Evolutionary conservation across 768 basidiomycete species (phyloP).

Genomic region (Chiua virens): DNA sequence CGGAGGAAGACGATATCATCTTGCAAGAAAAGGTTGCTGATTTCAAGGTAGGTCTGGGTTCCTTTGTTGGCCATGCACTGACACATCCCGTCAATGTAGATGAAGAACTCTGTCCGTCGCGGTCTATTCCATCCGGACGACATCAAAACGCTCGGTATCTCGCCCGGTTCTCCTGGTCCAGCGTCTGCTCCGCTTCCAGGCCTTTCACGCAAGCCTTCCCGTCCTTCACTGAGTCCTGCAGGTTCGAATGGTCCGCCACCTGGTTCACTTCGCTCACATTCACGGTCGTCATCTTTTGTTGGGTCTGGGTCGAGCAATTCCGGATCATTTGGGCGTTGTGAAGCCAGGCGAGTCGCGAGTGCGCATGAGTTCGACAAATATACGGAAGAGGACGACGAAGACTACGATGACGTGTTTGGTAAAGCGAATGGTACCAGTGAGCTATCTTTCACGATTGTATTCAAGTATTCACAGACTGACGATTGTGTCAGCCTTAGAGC

Average conservation of each 20-base stretch:
- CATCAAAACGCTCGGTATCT: constrained; percentile 72
- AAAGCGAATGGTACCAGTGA: constrained; percentile 67
- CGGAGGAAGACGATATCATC: constrained; percentile 71
- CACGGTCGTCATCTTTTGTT: constrained; percentile 58
- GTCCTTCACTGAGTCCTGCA: constrained; percentile 52
- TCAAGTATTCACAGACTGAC: neutral
- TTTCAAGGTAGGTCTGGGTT: constrained; percentile 55
- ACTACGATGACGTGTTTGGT: constrained; percentile 95
- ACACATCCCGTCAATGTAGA: constrained; percentile 33
- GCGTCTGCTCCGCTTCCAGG: constrained; percentile 66
- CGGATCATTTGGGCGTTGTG: constrained; percentile 65
- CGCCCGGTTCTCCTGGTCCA: constrained; percentile 52
- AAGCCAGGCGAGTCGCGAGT: constrained; percentile 53
- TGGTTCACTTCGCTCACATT: constrained; percentile 44
- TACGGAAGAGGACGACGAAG: constrained; percentile 84
- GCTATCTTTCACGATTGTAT: constrained; percentile 27
- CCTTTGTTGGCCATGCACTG: neutral
- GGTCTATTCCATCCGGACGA: constrained; percentile 89
- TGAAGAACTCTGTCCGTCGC: constrained; percentile 69
- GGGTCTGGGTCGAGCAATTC: constrained; percentile 40
- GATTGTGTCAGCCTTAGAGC: constrained; percentile 47
- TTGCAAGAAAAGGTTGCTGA: constrained; percentile 79
- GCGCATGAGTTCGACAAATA: constrained; percentile 80
- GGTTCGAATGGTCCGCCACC: constrained; percentile 22
- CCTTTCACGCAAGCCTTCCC: constrained; percentile 51